These are phyloP conservation scores for Omphalotus olearius DNA, from an alignment of 1,284 basidiomycete species.

Conservation along the genomic window DNA sequence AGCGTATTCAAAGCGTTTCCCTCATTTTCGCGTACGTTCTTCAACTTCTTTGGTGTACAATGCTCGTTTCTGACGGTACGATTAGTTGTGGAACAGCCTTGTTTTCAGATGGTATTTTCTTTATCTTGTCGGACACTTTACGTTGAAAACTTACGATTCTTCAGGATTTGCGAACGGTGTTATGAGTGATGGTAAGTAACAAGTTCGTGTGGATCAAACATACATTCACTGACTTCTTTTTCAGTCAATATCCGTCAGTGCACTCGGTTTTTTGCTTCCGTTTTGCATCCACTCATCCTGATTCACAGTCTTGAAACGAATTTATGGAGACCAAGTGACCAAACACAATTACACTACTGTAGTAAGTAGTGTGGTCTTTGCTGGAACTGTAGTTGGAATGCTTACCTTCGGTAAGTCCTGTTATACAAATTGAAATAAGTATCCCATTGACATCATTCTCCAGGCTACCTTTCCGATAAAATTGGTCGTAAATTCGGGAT, in stretches of 20 bases:
- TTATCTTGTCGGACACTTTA: too few species aligned
- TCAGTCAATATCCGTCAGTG: constrained; percentile 62
- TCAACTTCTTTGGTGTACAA: background rate
- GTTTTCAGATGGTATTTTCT: constrained; percentile 70
- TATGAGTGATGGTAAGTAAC: constrained; percentile 66
- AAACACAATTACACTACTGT: constrained; percentile 54
- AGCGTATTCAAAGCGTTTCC: constrained; percentile 50
- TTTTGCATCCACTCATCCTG: background rate
- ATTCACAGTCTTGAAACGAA: constrained; percentile 52
- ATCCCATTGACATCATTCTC: background rate
- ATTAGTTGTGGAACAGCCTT: constrained; percentile 77
- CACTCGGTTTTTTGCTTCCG: background rate
- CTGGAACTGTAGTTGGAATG: constrained; percentile 82
- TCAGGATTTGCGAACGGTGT: constrained; percentile 77
- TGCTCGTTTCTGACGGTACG: background rate
- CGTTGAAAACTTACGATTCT: background rate
- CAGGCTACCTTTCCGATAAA: constrained; percentile 76
- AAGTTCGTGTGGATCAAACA: background rate
- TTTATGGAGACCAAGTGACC: constrained; percentile 56
- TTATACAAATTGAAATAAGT: background rate
- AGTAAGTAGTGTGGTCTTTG: constrained; percentile 70
- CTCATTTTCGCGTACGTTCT: constrained; percentile 72
- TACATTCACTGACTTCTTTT: constrained; percentile 8
- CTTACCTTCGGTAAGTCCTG: constrained; percentile 49
- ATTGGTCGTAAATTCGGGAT: constrained; percentile 87